A percentile compares a stretch with the other conserved stretches of the same genome.
Conservation (phyloP, 805 yeast genomes). For the Yarrowia osloensis region DNA sequence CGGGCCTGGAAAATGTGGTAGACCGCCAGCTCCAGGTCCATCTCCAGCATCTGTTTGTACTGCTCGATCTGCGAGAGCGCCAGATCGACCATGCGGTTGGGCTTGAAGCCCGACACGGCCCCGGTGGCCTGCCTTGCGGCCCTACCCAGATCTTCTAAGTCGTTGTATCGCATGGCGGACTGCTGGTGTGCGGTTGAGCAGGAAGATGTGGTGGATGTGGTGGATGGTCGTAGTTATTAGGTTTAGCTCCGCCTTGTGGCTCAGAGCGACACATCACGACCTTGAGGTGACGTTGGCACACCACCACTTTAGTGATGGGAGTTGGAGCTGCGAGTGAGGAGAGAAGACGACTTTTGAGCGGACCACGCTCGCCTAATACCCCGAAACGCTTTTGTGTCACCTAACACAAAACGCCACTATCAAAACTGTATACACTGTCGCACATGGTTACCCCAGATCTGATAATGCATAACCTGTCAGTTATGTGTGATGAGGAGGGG, state of each 20-base stretch:
- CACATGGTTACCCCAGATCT: slow-evolving; percentile 3
- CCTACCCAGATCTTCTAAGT: slow-evolving; percentile 16
- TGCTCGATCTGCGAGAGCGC: slow-evolving; percentile 29
- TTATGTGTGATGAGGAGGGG: no score
- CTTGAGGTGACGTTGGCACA: no score
- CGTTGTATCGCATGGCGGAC: slow-evolving; percentile 23
- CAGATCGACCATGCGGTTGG: slow-evolving; percentile 28
- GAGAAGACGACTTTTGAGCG: no score
- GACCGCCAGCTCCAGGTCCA: slow-evolving; percentile 27
- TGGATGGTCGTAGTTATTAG: neutral
- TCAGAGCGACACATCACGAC: neutral
- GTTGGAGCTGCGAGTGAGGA: no score
- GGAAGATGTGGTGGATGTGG: neutral
- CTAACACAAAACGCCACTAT: neutral
- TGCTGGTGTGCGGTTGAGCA: slow-evolving; percentile 4
- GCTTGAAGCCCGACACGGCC: slow-evolving; percentile 13
- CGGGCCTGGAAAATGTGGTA: slow-evolving; percentile 33
- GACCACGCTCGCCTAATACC: no score
- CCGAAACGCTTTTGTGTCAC: neutral
- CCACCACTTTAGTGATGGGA: no score
- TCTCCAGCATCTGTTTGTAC: slow-evolving; percentile 30
- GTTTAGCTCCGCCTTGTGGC: slow-evolving; percentile 24
- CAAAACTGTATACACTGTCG: neutral
- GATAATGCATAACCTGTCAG: slow-evolving; percentile 9
- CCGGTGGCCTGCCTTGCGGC: slow-evolving; percentile 28